Conservation (phyloP, 2,329 filamentous ascomycete genomes). For the Ascochyta pisi region DNA sequence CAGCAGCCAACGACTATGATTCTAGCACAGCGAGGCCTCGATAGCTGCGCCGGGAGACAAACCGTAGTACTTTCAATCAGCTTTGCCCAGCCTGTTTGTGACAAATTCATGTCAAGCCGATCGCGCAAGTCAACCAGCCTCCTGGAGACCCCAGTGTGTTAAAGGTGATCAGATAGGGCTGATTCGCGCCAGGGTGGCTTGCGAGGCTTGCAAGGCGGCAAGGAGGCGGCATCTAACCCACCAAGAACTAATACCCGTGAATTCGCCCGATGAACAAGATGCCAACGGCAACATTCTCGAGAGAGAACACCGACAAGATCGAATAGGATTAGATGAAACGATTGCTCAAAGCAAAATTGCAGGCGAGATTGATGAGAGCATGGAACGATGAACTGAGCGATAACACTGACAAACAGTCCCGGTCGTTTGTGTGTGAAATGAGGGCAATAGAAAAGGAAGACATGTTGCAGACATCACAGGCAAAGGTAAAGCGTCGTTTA, state of each 20-base stretch:
- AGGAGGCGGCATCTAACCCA: conserved; percentile 2
- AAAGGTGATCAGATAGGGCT: not conserved
- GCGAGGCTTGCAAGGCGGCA: conserved; percentile 6
- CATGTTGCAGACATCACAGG: not conserved
- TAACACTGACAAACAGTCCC: no score
- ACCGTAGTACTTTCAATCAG: not conserved
- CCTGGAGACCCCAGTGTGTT: not conserved
- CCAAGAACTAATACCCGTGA: conserved; percentile 8
- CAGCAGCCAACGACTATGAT: not conserved
- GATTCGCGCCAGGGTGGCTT: not conserved
- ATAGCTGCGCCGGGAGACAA: not conserved
- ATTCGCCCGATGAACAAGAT: conserved; percentile 12
- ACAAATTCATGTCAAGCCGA: not conserved
- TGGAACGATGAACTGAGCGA: not conserved
- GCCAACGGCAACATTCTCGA: not conserved
- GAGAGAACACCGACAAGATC: no score
- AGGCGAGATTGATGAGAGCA: not conserved
- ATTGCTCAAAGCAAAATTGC: not conserved
- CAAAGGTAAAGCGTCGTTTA: not conserved
- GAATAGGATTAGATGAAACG: not conserved
- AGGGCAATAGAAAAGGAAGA: not conserved
- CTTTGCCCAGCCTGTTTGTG: not conserved
- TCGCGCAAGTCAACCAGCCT: not conserved
- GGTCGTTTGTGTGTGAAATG: no score
- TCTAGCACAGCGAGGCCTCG: not conserved